Base-by-base conservation (phyloP, 371 early-diverging fungal genomes). In the Batkoa obscura region DNA sequence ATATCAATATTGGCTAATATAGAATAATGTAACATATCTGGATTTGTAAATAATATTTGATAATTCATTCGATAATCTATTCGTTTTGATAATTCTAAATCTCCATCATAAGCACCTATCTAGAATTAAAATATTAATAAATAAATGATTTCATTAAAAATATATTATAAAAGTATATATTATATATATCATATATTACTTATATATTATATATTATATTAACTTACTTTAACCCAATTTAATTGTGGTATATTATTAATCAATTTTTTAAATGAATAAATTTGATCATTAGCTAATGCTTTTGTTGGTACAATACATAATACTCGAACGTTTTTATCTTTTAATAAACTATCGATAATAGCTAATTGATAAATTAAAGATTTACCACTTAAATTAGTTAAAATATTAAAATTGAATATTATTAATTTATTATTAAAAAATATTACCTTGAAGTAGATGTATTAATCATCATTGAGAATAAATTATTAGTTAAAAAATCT, bases 271-370 rank as follows among this genome's bases (percentile, higher is more conserved):
- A 47, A 47, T n/a, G 23, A 4, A 30, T n/a, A 6, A 4, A 47
- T n/a, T 30, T 89, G 88, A 68, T 89, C 86, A 58, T 86, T 85
- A 0, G 88, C 81, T 23, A 89, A 66, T 3, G 89, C 87, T 63
- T 88, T 83, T 3, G 80, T 81, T 9, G 81, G 79, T 53, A 79
- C 85, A 1, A 88, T 63, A 17, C 72, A 74, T 55, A 88, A 60
- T 1, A 76, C 72, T 5, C 68, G 70, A n/a, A n/a, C n/a, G 3
- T 60, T 59, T 0, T 57, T 34, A 42, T 80, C 64, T 3, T 48
- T 30, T 9, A 77, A 56, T 15, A 87, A 61, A 0, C 58, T 57
- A 37, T 76, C 69, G 6, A 87, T 59, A 0, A 83, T 72, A 1
- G 86, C 77, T 4, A 82, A 58, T 54, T 86, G 86, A 59, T 83